Evolutionary conservation across 495 filamentous ascomycete genomes (phyloP).

Genomic region (Talaromyces adpressus): DNA sequence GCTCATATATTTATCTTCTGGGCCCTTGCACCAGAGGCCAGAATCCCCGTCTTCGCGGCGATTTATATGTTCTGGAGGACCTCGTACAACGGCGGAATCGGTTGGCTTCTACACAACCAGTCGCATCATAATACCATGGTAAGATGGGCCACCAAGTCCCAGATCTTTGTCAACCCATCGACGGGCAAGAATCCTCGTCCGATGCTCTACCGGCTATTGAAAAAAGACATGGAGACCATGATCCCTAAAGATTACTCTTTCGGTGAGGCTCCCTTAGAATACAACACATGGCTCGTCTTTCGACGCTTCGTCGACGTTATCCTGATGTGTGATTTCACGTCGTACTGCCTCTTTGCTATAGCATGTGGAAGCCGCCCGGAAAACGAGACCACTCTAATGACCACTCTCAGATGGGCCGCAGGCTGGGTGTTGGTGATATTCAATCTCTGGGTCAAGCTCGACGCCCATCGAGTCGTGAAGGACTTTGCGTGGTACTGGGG

Average conservation of each 20-base stretch:
- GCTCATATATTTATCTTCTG: constrained; percentile 66
- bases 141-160: constrained; percentile 77
- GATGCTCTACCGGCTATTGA: constrained; percentile 71
- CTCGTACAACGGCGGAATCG: constrained; percentile 90
- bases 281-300: constrained; percentile 98
- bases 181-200: constrained; percentile 76
- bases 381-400: constrained; percentile 63
- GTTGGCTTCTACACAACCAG: constrained; percentile 80
- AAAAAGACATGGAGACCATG: constrained; percentile 86
- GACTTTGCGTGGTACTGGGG: constrained; percentile 99
- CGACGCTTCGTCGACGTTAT: constrained; percentile 91
- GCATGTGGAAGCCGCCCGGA: constrained; percentile 71
- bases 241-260: constrained; percentile 92
- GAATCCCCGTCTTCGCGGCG: constrained; percentile 67
- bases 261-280: constrained; percentile 87
- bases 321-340: constrained; percentile 96
- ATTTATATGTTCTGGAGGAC: constrained; percentile 89
- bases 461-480: constrained; percentile 97
- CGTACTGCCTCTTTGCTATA: constrained; percentile 91
- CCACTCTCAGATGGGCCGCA: constrained; percentile 67
- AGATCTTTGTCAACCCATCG: constrained; percentile 77
- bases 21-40: constrained; percentile 56
- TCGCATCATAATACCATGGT: constrained; percentile 82
- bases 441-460: constrained; percentile 98
- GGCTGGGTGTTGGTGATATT: constrained; percentile 80